These are phyloP conservation scores for Chloranthus sessilifolius DNA, from an alignment of 164 flowering plant genomes.

Conservation along the genomic window DNA sequence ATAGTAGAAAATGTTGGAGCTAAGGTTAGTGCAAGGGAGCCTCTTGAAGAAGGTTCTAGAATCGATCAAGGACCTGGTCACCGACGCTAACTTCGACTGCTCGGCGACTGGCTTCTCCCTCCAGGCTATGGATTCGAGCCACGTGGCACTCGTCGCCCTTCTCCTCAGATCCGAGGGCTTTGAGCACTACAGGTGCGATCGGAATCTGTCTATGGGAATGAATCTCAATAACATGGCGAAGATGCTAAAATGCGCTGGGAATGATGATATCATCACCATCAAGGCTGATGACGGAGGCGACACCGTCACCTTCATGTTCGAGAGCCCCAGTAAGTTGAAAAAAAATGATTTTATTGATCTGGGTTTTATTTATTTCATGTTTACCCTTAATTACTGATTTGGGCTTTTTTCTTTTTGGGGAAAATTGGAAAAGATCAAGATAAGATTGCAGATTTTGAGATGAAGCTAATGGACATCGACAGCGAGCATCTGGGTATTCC, in stretches of 20 bases:
- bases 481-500: slow-evolving; percentile 96
- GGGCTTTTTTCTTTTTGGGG: not conserved
- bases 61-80: slow-evolving; percentile 42
- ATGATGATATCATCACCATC: slow-evolving; percentile 47
- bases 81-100: slow-evolving; percentile 55
- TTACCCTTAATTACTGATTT: too few relatives aligned
- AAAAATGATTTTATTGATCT: too few relatives aligned
- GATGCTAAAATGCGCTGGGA: slow-evolving; percentile 43
- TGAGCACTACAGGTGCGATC: slow-evolving; percentile 52
- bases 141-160: slow-evolving; percentile 46
- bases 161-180: slow-evolving; percentile 53
- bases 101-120: slow-evolving; percentile 51
- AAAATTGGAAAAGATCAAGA: slow-evolving; percentile 80
- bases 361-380: too few relatives aligned
- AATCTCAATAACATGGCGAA: slow-evolving; percentile 46
- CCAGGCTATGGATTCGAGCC: slow-evolving; percentile 59
- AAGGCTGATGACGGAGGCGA: slow-evolving; percentile 50
- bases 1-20: slow-evolving; percentile 40
- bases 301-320: slow-evolving; percentile 44
- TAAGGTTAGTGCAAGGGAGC: slow-evolving; percentile 43
- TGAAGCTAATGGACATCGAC: slow-evolving; percentile 94
- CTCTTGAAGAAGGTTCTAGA: slow-evolving; percentile 48
- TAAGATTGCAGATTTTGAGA: slow-evolving; percentile 81
- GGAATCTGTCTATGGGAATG: slow-evolving; percentile 49
- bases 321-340: slow-evolving; percentile 45